Evolutionary conservation across 2,329 filamentous ascomycete genomes (phyloP), one percentile per base, ranked within the genome.

Genomic region (Diaporthe citriasiana): DNA sequence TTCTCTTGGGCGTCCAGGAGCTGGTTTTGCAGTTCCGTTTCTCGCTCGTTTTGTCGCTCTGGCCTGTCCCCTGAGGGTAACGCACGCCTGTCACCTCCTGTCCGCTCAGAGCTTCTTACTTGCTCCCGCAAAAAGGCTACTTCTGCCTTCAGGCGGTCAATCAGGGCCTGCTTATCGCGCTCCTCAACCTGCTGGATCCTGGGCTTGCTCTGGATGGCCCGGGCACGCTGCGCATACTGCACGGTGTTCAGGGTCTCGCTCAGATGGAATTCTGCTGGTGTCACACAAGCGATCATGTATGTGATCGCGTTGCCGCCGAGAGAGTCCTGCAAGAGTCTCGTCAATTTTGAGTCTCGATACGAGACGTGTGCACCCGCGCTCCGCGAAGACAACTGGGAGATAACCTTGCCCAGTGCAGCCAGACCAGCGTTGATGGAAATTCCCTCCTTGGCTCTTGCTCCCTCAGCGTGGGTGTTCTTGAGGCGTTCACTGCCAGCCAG

Each of bases 221-320:
- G 93, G 76, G 97, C 97, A 77, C 97, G 91, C 85, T 98, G 97
- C 9, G 97, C 97, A 84, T 99, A 99, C 82, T 98, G 94, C 30
- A 99, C 94, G 0, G 97, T 99, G 82, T 99, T 99, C 73, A 99
- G 87, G 0, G 97, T 98, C 84, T 99, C 97, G 84, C 95, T 98
- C 57, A 99, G 87, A 82, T 99, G 97, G 81, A 99, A 99, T 82
- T 98, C 95, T 19, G 96, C 95, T 0, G 95, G 96, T 0, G 96
- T 99, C 40, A 99, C 95, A 84, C 97, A 99, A 12, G 97, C 97
- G 84, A 99, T 97, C 97, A 99, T 98, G 85, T 98, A 99, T 0
- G 97, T 99, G 81, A 98, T 97, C 47, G 97, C 97, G 81, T 97
- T 98, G 6, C 97, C 97, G 73, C 97, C 97, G 7, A 99, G 88